Evolutionary conservation across 2,329 filamentous ascomycete genomes (phyloP).

Genomic region (Orbilia brochopaga): DNA sequence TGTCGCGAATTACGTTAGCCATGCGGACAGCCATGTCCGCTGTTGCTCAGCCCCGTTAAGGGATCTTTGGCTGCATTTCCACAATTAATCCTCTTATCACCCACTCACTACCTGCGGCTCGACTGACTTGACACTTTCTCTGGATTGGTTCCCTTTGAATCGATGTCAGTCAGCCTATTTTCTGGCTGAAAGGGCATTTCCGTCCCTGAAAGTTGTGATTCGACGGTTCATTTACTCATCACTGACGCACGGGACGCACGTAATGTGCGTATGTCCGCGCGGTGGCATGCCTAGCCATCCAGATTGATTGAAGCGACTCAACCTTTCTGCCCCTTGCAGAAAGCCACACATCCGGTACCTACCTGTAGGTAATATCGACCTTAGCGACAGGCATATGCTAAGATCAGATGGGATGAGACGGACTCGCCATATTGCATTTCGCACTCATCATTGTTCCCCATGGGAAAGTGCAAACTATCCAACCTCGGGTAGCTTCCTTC

Average conservation of each 20-base stretch:
- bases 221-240: slow-evolving; percentile 3
- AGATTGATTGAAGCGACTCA: not conserved
- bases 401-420: slow-evolving; percentile 3
- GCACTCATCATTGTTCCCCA: not conserved
- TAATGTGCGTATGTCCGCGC: too few relatives aligned
- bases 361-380: not conserved
- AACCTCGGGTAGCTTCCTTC: not conserved
- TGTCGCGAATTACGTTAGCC: slow-evolving; percentile 11
- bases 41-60: slow-evolving; percentile 9
- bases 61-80: slow-evolving; percentile 3
- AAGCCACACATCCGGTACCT: not conserved
- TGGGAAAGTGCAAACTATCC: not conserved
- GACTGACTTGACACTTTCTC: not conserved
- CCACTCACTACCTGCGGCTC: too few relatives aligned
- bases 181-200: slow-evolving; percentile 1
- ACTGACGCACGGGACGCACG: not conserved
- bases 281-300: not conserved
- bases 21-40: slow-evolving; percentile 3
- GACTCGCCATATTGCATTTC: too few relatives aligned
- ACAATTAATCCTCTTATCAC: not conserved
- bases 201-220: not conserved
- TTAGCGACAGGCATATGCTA: slow-evolving; percentile 2
- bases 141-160: not conserved
- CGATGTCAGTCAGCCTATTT: not conserved
- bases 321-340: slow-evolving; percentile 5